Evolutionary conservation across 768 basidiomycete genomes (phyloP).

Genomic region (Trametes cubensis): DNA sequence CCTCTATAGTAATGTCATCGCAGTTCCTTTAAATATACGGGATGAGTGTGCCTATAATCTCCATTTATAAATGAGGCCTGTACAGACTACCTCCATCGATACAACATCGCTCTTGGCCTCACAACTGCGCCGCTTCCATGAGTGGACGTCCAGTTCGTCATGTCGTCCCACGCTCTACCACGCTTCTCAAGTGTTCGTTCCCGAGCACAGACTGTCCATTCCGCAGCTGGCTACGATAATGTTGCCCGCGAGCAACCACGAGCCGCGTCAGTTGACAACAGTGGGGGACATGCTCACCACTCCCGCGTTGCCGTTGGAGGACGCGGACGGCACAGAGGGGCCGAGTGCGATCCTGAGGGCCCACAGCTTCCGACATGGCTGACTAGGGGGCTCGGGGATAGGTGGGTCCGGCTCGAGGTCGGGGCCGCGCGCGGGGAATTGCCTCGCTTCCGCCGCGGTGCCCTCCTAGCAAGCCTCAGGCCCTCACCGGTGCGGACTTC

Average conservation of each 20-base stretch:
- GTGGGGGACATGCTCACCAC: slow-evolving; percentile 84
- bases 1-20: too few species aligned
- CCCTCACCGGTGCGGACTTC: too few species aligned
- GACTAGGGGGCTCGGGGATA: slow-evolving; percentile 86
- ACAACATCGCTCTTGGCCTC: too few species aligned
- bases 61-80: too few species aligned
- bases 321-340: slow-evolving; percentile 52
- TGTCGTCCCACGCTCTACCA: slow-evolving; percentile 97
- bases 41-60: too few species aligned
- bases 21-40: too few species aligned
- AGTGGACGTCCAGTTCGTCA: slow-evolving; percentile 64
- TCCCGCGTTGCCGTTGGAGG: slow-evolving; percentile 45
- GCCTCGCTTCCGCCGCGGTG: too few species aligned
- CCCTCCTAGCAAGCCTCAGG: too few species aligned
- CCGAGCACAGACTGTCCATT: slow-evolving; percentile 95
- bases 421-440: neutral
- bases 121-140: too few species aligned
- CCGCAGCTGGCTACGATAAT: slow-evolving; percentile 95
- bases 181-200: slow-evolving; percentile 96
- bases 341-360: slow-evolving; percentile 83
- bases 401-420: slow-evolving; percentile 85
- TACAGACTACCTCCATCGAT: too few species aligned
- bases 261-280: slow-evolving; percentile 98
- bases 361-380: too few species aligned
- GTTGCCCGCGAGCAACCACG: slow-evolving; percentile 96